Conservation (phyloP, 805 yeast genomes). For the Saccharomycopsis fibuligera region DNA sequence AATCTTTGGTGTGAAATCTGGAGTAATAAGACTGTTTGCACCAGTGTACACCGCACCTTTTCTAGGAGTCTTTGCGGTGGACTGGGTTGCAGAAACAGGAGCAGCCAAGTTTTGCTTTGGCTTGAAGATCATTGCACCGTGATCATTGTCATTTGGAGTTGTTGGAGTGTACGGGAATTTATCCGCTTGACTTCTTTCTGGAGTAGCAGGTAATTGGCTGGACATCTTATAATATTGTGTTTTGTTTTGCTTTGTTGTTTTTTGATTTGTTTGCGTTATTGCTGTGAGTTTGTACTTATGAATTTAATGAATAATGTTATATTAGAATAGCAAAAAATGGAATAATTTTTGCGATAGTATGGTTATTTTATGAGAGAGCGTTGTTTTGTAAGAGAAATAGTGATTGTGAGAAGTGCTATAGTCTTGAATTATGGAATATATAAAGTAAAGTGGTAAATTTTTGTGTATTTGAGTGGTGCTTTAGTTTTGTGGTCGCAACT, state of each 20-base stretch:
- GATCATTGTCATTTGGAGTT: slow-evolving; percentile 4
- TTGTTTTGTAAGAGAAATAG: too few species aligned
- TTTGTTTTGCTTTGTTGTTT: background rate
- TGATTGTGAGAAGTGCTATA: too few species aligned
- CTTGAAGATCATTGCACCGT: background rate
- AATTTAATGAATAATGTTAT: too few species aligned
- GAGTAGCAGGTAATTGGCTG: background rate
- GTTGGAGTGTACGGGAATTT: slow-evolving; percentile 7
- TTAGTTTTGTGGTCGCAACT: too few species aligned
- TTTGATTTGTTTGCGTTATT: background rate
- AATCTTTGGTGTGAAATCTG: slow-evolving; percentile 19
- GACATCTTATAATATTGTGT: background rate
- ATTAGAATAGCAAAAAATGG: too few species aligned
- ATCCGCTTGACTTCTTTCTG: background rate
- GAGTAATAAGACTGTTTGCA: slow-evolving; percentile 14
- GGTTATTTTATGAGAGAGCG: too few species aligned
- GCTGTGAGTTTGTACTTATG: too few species aligned
- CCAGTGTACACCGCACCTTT: background rate
- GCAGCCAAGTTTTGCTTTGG: background rate
- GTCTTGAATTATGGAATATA: too few species aligned
- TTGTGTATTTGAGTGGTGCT: too few species aligned
- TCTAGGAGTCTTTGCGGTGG: slow-evolving; percentile 1
- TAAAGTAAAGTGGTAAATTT: too few species aligned
- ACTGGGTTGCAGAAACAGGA: background rate
- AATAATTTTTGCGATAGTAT: too few species aligned